These are phyloP conservation scores for Aspergillus fijiensis DNA, from an alignment of 2,329 filamentous ascomycete species.

Conservation along the genomic window DNA sequence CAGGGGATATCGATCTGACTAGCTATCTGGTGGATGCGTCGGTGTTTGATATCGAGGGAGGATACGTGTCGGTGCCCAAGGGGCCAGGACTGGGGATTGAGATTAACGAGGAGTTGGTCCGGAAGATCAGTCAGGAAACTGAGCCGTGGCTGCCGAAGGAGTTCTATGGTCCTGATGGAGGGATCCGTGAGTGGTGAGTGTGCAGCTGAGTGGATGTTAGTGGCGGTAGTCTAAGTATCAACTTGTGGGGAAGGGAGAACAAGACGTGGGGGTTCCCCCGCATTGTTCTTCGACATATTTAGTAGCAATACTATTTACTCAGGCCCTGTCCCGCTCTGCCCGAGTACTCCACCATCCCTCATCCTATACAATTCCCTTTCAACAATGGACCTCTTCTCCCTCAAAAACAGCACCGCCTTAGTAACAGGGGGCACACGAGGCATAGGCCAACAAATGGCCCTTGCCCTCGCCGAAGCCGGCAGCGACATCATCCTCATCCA, in stretches of 20 bases:
- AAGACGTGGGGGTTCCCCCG: background rate
- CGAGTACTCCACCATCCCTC: background rate
- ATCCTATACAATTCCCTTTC: too few relatives aligned
- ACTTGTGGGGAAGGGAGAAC: background rate
- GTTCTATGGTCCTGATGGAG: conserved; percentile 67
- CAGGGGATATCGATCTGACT: conserved; percentile 62
- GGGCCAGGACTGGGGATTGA: conserved; percentile 69
- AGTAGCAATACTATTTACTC: background rate
- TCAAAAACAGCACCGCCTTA: conserved; percentile 31
- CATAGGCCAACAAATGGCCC: conserved; percentile 36
- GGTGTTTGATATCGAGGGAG: conserved; percentile 66
- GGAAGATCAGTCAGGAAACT: conserved; percentile 57
- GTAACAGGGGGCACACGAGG: conserved; percentile 40
- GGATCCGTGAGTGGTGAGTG: conserved; percentile 65
- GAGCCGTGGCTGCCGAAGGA: conserved; percentile 65
- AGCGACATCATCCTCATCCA: conserved; percentile 17
- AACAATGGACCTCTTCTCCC: conserved; percentile 24
- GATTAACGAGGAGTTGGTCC: conserved; percentile 67
- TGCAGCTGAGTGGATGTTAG: background rate
- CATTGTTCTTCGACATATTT: background rate
- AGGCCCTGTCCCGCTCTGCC: background rate
- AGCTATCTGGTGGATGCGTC: conserved; percentile 65
- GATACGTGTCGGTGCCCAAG: conserved; percentile 60
- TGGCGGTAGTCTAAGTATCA: background rate
- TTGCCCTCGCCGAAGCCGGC: conserved; percentile 9